Evolutionary conservation across 2,329 filamentous ascomycete species (phyloP), one percentile per base, ranked within the genome.

Genomic region (Exophiala oligosperma): DNA sequence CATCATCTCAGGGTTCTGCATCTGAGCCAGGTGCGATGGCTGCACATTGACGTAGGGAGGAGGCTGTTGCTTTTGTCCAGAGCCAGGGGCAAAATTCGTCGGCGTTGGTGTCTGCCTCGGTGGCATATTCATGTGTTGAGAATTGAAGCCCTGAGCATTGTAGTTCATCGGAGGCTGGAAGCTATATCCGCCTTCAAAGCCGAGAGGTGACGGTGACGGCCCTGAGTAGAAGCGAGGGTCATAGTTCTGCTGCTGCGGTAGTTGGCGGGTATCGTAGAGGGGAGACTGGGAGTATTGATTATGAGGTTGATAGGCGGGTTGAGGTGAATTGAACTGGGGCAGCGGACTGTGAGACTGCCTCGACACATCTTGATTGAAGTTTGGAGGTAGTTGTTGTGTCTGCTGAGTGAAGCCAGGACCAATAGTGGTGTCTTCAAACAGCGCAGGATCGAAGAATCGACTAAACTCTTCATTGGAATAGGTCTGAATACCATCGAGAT

Each of bases 71-170:
- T 35, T 8, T 48, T 62, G 51, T 61, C 55, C 54, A 67, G 70
- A 49, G 72, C 72, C 12, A 73, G 70, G 52, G 72, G 72, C 11
- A 72, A 68, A n/a, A 68, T 71, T 61, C 71, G 56, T 51, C 21
- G 62, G 60, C 11, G 59, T 58, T 1, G 60, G 53, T 17, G 53
- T 56, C 38, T 63, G 66, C 21, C 60, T 44, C 41, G 47, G 60
- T 2, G 57, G 58, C 12, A 63, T 55, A 44, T 57, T 54, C 35
- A 61, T 29, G 17, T 61, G 60, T 41, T 64, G 63, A 6, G 52
- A 14, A 14, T 57, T 52, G 46, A 62, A 66, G 44, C 49, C 43
- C 40, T 66, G 62, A 35, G 29, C 43, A 24, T 50, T 46, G 49
- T 56, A 64, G n/a, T 54, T 55, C 50, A 64, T 61, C 11, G 43